phyloP scores from a whole-genome alignment of 2,329 filamentous ascomycete species.

The Neofusicoccum sp. region DNA sequence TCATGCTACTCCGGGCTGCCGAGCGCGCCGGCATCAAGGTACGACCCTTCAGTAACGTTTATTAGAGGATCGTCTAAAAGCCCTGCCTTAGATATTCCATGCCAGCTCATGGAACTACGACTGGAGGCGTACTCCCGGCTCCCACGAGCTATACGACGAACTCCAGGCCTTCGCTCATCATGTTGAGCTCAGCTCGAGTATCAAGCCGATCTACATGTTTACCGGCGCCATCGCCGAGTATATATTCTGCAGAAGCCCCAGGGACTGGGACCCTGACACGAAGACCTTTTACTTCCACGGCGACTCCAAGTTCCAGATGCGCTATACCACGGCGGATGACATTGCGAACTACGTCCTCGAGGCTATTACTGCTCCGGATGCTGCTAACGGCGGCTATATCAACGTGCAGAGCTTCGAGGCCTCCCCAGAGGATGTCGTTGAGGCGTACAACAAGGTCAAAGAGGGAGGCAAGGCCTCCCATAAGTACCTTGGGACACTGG shows the following conservation, averaged over 20 bases:
- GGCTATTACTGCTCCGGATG: neutral
- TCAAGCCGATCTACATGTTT: neutral
- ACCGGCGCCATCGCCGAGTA: neutral
- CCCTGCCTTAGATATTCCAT: constrained; percentile 22
- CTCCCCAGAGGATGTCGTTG: neutral
- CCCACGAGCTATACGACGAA: neutral
- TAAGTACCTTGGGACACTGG: neutral
- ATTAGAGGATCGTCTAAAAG: neutral
- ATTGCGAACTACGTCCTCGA: neutral
- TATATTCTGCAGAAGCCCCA: neutral
- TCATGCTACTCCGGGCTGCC: constrained; percentile 37
- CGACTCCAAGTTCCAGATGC: neutral
- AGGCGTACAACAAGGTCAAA: neutral
- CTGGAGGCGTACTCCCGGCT: constrained; percentile 23
- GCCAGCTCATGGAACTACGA: constrained; percentile 35
- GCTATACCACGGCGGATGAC: neutral
- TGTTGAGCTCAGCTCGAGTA: neutral
- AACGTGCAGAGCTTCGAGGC: neutral
- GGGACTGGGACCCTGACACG: neutral
- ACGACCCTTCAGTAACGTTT: neutral
- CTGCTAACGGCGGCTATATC: neutral
- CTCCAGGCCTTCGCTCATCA: neutral
- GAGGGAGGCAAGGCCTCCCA: neutral
- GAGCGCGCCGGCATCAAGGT: constrained; percentile 35
- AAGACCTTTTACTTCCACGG: neutral